These are phyloP conservation scores for Quercus phellos DNA, from an alignment of 331 rosid species.

Conservation along the genomic window DNA sequence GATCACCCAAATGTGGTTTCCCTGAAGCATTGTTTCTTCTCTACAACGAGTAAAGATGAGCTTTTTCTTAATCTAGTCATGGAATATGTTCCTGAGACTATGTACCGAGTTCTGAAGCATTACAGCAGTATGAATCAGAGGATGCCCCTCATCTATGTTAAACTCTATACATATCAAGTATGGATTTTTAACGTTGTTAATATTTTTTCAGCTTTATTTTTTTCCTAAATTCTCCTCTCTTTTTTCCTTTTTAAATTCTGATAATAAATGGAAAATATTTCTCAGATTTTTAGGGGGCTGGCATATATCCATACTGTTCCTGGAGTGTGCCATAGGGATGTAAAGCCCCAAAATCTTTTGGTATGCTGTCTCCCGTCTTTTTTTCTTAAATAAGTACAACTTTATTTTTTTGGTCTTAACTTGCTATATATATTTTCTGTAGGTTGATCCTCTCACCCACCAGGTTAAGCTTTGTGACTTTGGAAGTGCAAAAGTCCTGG, in stretches of 20 bases:
- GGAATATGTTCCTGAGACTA: slow-evolving; percentile 93
- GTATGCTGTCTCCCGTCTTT: slow-evolving; percentile 33
- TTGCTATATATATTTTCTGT: slow-evolving; percentile 11
- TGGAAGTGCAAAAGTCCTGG: slow-evolving; percentile 96
- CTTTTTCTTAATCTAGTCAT: slow-evolving; percentile 89
- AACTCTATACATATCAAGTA: slow-evolving; percentile 94
- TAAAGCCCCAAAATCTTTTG: slow-evolving; percentile 95
- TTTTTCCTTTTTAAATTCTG: slow-evolving; percentile 1
- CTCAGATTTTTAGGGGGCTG: slow-evolving; percentile 85
- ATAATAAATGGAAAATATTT: slow-evolving; percentile 19
- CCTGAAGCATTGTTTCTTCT: slow-evolving; percentile 84
- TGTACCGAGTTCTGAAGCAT: slow-evolving; percentile 81
- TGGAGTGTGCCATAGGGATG: slow-evolving; percentile 92
- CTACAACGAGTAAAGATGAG: slow-evolving; percentile 84
- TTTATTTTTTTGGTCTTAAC: slow-evolving; percentile 5
- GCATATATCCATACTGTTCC: slow-evolving; percentile 96
- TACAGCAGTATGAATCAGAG: slow-evolving; percentile 78
- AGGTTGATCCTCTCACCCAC: slow-evolving; percentile 94
- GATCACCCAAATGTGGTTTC: slow-evolving; percentile 89
- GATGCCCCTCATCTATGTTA: slow-evolving; percentile 87
- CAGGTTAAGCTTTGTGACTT: slow-evolving; percentile 94
- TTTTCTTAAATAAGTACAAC: not conserved
- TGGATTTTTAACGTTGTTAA: slow-evolving; percentile 12
- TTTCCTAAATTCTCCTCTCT: not conserved
- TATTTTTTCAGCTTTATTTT: slow-evolving; percentile 1